Evolutionary conservation across 495 filamentous ascomycete genomes (phyloP).

Genomic region (Aspergillus heteromorphus): DNA sequence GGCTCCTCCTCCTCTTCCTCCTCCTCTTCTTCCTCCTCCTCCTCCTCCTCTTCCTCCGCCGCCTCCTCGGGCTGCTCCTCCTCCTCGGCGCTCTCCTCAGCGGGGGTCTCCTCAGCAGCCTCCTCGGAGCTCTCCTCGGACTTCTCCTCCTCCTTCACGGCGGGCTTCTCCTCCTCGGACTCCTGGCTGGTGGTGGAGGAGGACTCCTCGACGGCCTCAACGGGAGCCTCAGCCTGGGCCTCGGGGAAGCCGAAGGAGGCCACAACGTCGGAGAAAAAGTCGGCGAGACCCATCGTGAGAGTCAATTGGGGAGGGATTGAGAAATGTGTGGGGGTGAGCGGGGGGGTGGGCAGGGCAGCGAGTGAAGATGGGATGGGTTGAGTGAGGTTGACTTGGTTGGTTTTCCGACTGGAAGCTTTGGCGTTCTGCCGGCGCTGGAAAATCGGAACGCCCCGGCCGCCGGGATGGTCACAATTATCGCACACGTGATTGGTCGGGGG

Average conservation of each 20-base stretch:
- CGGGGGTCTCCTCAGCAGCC: conserved; percentile 39
- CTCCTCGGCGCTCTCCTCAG: conserved; percentile 43
- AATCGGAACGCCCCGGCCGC: conserved; percentile 44
- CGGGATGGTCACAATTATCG: conserved; percentile 38
- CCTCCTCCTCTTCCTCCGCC: conserved; percentile 40
- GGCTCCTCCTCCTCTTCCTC: conserved; percentile 90
- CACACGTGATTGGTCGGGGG: conserved; percentile 39
- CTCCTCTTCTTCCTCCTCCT: conserved; percentile 63
- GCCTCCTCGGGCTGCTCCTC: conserved; percentile 34
- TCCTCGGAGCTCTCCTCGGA: conserved; percentile 35
- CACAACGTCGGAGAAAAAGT: conserved; percentile 59
- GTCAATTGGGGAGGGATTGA: conserved; percentile 32
- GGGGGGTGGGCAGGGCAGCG: conserved; percentile 22
- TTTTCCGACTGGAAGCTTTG: conserved; percentile 29
- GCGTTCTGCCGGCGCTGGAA: conserved; percentile 31
- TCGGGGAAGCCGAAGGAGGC: conserved; percentile 53
- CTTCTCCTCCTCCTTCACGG: conserved; percentile 32
- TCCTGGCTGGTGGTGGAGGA: conserved; percentile 48
- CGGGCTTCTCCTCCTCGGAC: conserved; percentile 45
- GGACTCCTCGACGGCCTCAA: conserved; percentile 46
- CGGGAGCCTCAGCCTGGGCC: conserved; percentile 57
- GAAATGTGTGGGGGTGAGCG: conserved; percentile 19
- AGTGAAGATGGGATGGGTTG: conserved; percentile 30
- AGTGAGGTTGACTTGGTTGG: too few species aligned
- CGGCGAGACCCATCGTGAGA: conserved; percentile 56